Evolutionary conservation across 768 basidiomycete genomes (phyloP), one percentile per base, ranked within the genome.

Genomic region (Rhodocollybia butyracea): DNA sequence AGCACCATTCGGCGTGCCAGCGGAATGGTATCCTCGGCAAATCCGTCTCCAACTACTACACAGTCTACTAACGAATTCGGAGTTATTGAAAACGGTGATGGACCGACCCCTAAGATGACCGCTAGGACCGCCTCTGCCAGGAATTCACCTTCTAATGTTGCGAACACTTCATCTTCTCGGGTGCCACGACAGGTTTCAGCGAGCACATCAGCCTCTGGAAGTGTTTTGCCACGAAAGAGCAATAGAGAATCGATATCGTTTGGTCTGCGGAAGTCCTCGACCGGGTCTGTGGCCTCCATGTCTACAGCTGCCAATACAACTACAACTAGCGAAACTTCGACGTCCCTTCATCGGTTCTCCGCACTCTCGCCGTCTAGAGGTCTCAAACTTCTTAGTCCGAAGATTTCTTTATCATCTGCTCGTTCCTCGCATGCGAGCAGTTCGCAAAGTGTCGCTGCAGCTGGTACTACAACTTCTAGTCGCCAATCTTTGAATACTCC

Each of bases 281-380:
- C 88, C 1, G 82, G 89, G 40, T 93, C 91, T 10, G 82, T 88
- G n/a, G 76, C 85, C 26, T 89, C 89, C 7, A 70, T 84, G 32
- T 74, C 81, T 11, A 84, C 85, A 1, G 76, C 78, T 11, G 76
- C 79, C 15, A 72, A 70, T 1, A 74, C 71, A 39, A 71, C 74
- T 58, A 29, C 69, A 29, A 64, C 72, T 32, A 63, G 32, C 21
- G 40, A 57, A 12, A 29, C 34, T 30, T 59, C 77, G 10, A 65
- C 79, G 21, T 71, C 74, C 47, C 79, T 75, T 48, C 84, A 88
- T 64, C 82, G 90, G 30, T 89, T 92, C 73, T 89, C 89, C 32
- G 88, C 88, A 3, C 77, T 93, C 39, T 93, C 91, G 4, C 91
- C 91, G 1, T 93, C 91, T 2, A 91, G 87, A 69, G 80, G 89